Base-by-base conservation (phyloP, 176 grass and related monocot species). In the Otatea glauca region DNA sequence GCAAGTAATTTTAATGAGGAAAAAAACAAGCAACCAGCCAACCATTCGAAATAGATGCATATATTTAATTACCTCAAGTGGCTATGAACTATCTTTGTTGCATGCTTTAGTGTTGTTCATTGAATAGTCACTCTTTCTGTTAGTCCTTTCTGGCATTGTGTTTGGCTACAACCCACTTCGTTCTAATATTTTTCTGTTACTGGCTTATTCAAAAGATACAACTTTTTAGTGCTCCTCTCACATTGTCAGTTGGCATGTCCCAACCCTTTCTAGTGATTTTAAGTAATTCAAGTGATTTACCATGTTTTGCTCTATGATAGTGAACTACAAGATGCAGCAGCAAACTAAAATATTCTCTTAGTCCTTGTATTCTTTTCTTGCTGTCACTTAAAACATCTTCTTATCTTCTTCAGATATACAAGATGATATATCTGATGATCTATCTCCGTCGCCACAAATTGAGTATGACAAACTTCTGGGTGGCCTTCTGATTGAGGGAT, bases 401-500 rank as follows among this genome's bases (percentile, higher is more conserved):
- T 42, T 63, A 24, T 62, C 8, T 86, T 81, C 24, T 68, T 25
- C 75, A 90, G 89, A 84, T 74, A 35, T 84, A 43, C 81, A 74
- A 68, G 87, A 92, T 65, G 75, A 79, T 62, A 29, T 80, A 11
- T 35, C 21, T 20, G 87, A 84, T 60, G 83, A 86, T 84, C 15
- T 84, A 25, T 84, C 87, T 65, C 68, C 80, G 8, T 78, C 86
- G 0, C 76, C 76, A 43, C 71, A 89, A 24, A 76, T 81, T 43
- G 29, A 51, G 24, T 87, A 90, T 7, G 91, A 93, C 55, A 88
- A 78, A 74, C 78, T 96, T 71, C 87, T 97, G 38, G 89, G 68
- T 70, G 94, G 94, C 59, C 85, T 97, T 67, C 47, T 97, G 71
- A 75, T 84, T 6, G 86, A 88, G 48, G 92, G 90, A 66, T 97